Percentiles rank a stretch among this genome's conserved stretches.
These are phyloP conservation scores for Comarum palustre DNA, from an alignment of 306 rosid species.

Conservation along the genomic window DNA sequence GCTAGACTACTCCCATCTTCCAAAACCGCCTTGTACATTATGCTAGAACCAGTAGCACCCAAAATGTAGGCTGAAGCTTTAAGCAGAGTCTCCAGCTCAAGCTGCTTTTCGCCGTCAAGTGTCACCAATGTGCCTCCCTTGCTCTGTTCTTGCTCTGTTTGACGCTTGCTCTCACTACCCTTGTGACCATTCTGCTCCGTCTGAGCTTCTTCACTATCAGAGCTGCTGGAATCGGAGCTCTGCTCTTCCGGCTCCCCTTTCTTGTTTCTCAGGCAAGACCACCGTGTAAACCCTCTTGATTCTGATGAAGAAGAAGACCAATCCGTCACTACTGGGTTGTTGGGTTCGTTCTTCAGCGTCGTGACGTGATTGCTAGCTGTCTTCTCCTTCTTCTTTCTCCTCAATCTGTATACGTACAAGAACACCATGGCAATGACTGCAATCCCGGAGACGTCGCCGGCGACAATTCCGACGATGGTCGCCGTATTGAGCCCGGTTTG, in stretches of 20 bases:
- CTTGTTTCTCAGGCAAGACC: slow-evolving; percentile 72
- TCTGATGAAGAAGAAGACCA: slow-evolving; percentile 51
- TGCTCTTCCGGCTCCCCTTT: slow-evolving; percentile 43
- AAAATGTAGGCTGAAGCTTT: slow-evolving; percentile 85
- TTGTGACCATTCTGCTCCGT: slow-evolving; percentile 15
- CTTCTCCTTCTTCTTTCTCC: slow-evolving; percentile 40
- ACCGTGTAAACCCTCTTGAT: slow-evolving; percentile 59
- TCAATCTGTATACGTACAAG: slow-evolving; percentile 44
- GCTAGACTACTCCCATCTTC: slow-evolving; percentile 81
- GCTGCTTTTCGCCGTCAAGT: slow-evolving; percentile 70
- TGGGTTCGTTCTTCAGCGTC: slow-evolving; percentile 35
- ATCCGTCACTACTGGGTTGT: slow-evolving; percentile 25
- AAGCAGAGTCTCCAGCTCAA: slow-evolving; percentile 72
- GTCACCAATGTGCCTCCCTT: slow-evolving; percentile 70
- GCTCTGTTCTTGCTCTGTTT: slow-evolving; percentile 25
- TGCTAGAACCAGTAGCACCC: slow-evolving; percentile 94
- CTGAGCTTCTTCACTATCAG: slow-evolving; percentile 28
- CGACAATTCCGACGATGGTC: slow-evolving; percentile 60
- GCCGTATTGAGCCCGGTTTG: slow-evolving; percentile 44
- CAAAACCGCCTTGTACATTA: slow-evolving; percentile 88
- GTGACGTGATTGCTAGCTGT: slow-evolving; percentile 7
- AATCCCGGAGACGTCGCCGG: slow-evolving; percentile 59
- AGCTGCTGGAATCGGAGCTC: slow-evolving; percentile 26
- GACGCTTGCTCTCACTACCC: slow-evolving; percentile 30
- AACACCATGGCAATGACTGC: slow-evolving; percentile 49